Evolutionary conservation across 2,329 filamentous ascomycete species (phyloP), one percentile per base, ranked within the genome.

Genomic region (Sarocladium oryzae): DNA sequence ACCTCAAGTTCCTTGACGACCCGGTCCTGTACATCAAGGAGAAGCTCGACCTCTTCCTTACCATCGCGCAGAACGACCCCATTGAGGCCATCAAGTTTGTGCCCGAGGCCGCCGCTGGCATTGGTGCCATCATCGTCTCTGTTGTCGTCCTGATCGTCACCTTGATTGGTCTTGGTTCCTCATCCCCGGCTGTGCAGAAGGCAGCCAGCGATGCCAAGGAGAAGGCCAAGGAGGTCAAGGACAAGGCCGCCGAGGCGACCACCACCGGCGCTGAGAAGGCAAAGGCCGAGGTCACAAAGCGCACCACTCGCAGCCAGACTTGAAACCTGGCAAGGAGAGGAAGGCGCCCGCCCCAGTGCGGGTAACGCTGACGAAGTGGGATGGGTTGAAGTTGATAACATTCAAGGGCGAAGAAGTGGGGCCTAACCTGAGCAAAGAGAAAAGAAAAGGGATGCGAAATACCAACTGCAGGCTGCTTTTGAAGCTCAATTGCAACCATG

Each of bases 1-100:
- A 92, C 70, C 83, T 95, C 58, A 85, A 82, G 69, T 97, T 99
- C 85, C 73, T 82, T 63, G 92, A 96, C 57, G 89, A 96, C 78
- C 93, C 93, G 45, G 81, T 96, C 61, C 75, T 75, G 60, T 99
- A 88, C 72, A 70, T 96, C 72, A 88, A 85, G 73, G 88, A 96
- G 85, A 97, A 96, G 84, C 69, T 95, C 55, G 86, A 95, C 61
- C 83, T 95, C 56, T 99, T 99, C 81, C 68, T 93, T 62, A 85
- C 84, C 61, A 85, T 97, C 63, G 88, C 75, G 67, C 82, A 89
- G 77, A 80, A 82, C 62, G 86, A 95, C 71, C 90, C 91, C 53
- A 62, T 96, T 58, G 78, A 90, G 73, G 91, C 91, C 50, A 75
- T 91, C 73, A 88, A 89, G 75, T 88, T 89, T 61, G 88, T 96